Evolutionary conservation across 805 yeast genomes (phyloP).

Genomic region (Blastobotrys chiropterorum): DNA sequence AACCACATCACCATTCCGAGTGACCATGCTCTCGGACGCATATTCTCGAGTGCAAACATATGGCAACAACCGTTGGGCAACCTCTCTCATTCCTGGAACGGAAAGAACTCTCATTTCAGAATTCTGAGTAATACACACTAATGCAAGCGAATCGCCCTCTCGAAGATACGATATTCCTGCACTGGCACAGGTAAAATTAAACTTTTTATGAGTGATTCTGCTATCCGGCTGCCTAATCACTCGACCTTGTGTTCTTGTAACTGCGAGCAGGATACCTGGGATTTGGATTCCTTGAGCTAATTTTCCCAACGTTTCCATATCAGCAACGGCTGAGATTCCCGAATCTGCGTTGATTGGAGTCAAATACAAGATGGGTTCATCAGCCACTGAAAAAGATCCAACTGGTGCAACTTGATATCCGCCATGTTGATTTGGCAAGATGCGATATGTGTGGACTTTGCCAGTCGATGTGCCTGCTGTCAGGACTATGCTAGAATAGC

Average conservation of each 20-base stretch:
- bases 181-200: conserved; percentile 44
- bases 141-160: conserved; percentile 37
- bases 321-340: conserved; percentile 65
- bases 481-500: conserved; percentile 64
- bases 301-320: conserved; percentile 47
- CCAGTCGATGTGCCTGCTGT: conserved; percentile 75
- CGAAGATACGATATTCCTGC: conserved; percentile 48
- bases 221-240: conserved; percentile 54
- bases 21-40: conserved; percentile 37
- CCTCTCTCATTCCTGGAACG: conserved; percentile 59
- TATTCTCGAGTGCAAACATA: conserved; percentile 36
- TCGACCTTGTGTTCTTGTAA: conserved; percentile 56
- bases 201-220: conserved; percentile 58
- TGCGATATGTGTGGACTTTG: conserved; percentile 55
- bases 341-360: conserved; percentile 51
- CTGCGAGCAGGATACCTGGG: conserved; percentile 55
- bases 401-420: conserved; percentile 51
- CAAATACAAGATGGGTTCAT: conserved; percentile 47
- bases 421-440: conserved; percentile 59
- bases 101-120: conserved; percentile 34
- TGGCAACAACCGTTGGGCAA: conserved; percentile 43
- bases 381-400: conserved; percentile 44
- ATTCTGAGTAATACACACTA: conserved; percentile 17
- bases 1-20: conserved; percentile 37
- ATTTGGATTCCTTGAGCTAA: conserved; percentile 54